Base-by-base conservation (phyloP, 345 rosid species). In the Barbarea vulgaris region DNA sequence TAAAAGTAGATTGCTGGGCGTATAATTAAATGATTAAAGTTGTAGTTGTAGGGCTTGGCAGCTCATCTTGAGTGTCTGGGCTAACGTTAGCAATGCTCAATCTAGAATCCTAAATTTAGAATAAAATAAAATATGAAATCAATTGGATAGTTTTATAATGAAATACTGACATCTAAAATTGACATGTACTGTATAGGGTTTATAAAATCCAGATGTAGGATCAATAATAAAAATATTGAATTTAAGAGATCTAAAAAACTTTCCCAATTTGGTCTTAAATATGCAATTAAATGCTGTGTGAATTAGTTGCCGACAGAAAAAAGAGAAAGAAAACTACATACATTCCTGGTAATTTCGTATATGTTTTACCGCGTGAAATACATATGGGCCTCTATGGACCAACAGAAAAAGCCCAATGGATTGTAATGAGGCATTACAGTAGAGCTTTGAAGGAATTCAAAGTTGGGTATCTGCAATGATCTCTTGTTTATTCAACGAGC, bases 381-480 rank as follows among this genome's bases (percentile, higher is more conserved):
- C 10, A 19, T 1, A 15, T 64, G 68, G 68, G 68, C 37, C 53
- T 44, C 25, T 10, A 0, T 44, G 22, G 9, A 63, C 4, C n/a
- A 63, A n/a, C 6, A 39, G 11, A 10, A 42, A 61, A 63, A 4
- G 30, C 46, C 68, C 53, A 24, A n/a, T n/a, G 9, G 14, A 24
- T 2, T 63, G 48, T 44, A 63, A 62, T 12, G 34, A 44, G 55
- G 4, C 39, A 42, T 46, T 64, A 46, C 69, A 47, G 19, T 64
- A 46, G 56, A 47, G 19, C 34, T 2, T 17, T 24, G 18, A 3
- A 54, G 7, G 11, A 31, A 31, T 13, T 25, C 18, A 25, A 53
- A 52, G 27, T 24, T 24, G 33, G 39, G 22, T 28, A 18, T 59
- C 4, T 39, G 30, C 19, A 15, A 15, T 44, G 67, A 24, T 50